Base-by-base conservation (phyloP, 305 asterid genomes). In the Stenogyne calaminthoides region DNA sequence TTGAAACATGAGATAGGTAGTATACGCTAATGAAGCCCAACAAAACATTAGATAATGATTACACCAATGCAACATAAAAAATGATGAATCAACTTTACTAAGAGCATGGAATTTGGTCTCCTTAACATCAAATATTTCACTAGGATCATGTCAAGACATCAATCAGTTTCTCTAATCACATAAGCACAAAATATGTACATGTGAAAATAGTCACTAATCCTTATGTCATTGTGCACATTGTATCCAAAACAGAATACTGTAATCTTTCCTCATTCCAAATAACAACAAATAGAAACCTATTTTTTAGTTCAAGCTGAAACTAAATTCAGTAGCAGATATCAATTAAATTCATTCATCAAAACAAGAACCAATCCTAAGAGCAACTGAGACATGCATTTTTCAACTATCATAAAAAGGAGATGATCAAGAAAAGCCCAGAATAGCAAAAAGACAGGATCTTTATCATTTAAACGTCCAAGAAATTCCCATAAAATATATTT, bases 391-490 rank as follows among this genome's bases (percentile, higher is more conserved):
- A 60, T 49, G 46, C n/a, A 49, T 52, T 49, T n/a, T n/a, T 25
- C 19, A 49, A 15, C 20, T 5, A 57, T 42, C 46, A 80, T n/a
- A 27, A 58, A 5, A 57, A 15, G 16, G 60, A 32, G 10, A 51
- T 7, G 18, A 64, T 67, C 69, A 52, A 65, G 12, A 64, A 64
- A 49, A 67, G 12, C 47, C 22, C 59, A 39, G 19, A 70, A 27
- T 22, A 36, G 22, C 59, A 39, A 42, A 40, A 68, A 72, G 63
- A 74, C 9, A 60, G 63, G 52, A 69, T 68, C 74, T 71, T 40
- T 63, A 51, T 7, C 52, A 69, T 67, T 76, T 42, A 49, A 59
- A 11, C 56, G 58, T 12, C 59, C 74, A 44, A 22, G 11, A 8
- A 44, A 52, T 42, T 46, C 55, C 46, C 25, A 64, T n/a, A n/a